Conservation (phyloP, 2,329 filamentous ascomycete species). For the Chaetomium sp. region DNA sequence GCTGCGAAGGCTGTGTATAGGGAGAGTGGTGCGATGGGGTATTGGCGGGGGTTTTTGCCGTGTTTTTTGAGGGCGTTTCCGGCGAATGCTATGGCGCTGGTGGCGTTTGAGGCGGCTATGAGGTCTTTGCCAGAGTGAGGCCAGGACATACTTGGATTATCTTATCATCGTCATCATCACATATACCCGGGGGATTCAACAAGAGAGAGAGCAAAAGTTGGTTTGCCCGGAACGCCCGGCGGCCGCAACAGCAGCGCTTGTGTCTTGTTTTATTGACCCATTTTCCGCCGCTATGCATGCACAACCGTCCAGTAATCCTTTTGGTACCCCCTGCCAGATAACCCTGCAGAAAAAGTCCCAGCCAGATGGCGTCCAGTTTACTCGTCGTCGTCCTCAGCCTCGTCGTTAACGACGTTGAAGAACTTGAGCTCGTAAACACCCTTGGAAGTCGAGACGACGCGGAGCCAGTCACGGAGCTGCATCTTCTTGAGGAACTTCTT, state of each 20-base stretch:
- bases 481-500: constrained; percentile 99
- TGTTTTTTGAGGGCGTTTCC: constrained; percentile 93
- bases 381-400: constrained; percentile 96
- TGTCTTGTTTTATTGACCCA: constrained; percentile 19
- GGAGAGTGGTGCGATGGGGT: constrained; percentile 71
- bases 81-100: constrained; percentile 86
- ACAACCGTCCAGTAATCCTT: constrained; percentile 16
- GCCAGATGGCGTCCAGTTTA: constrained; percentile 47
- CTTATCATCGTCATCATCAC: constrained; percentile 1
- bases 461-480: constrained; percentile 99
- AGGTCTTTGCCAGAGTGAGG: constrained; percentile 46
- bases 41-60: constrained; percentile 88
- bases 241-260: constrained; percentile 17
- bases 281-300: constrained; percentile 18
- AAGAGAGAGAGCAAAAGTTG: background rate
- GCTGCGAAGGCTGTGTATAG: constrained; percentile 70
- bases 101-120: constrained; percentile 92
- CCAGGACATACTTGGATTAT: background rate
- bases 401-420: constrained; percentile 99
- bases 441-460: constrained; percentile 95
- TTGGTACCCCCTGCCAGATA: constrained; percentile 12
- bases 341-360: constrained; percentile 14
- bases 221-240: constrained; percentile 16
- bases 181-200: constrained; percentile 10
- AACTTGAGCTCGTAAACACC: constrained; percentile 99